Evolutionary conservation across 2,329 filamentous ascomycete species (phyloP).

Genomic region (Aspergillus sp.): DNA sequence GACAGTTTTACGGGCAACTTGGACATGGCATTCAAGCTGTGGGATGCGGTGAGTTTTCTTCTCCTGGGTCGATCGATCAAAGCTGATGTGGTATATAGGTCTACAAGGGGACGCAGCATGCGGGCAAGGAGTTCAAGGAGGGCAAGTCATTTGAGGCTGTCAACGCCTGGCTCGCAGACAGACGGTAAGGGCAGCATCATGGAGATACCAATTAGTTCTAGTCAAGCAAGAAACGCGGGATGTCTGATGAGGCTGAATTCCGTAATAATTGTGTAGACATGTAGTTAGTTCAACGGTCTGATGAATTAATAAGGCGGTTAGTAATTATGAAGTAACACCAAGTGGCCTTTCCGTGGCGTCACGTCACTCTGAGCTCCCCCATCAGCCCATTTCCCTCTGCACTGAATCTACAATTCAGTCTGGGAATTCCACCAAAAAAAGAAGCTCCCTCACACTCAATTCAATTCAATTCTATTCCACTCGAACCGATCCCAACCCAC

Average conservation of each 20-base stretch:
- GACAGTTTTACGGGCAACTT: slow-evolving; percentile 58
- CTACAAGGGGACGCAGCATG: slow-evolving; percentile 56
- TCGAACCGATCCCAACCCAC: not conserved
- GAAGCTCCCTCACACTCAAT: too few relatives aligned
- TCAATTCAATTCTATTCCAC: not conserved
- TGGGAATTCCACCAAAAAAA: not conserved
- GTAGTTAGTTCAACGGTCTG: too few relatives aligned
- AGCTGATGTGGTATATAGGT: slow-evolving; percentile 40
- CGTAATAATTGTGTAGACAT: too few relatives aligned
- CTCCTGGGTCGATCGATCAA: too few relatives aligned
- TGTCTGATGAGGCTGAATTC: too few relatives aligned
- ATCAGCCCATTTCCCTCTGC: not conserved
- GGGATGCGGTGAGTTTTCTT: slow-evolving; percentile 58
- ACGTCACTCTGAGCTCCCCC: not conserved
- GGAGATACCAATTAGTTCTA: not conserved
- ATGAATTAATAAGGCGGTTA: not conserved
- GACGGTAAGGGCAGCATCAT: slow-evolving; percentile 26
- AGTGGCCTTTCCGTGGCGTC: not conserved
- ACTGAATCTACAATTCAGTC: not conserved
- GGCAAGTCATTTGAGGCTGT: slow-evolving; percentile 57
- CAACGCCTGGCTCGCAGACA: slow-evolving; percentile 55
- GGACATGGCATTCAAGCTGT: slow-evolving; percentile 59
- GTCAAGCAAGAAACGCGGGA: not conserved
- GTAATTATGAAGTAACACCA: not conserved
- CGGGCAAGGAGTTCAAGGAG: slow-evolving; percentile 51